A percentile compares a stretch with the other conserved stretches of the same genome.
These are phyloP conservation scores for Naganishia sp. DNA, from an alignment of 1,284 basidiomycete genomes.

Conservation along the genomic window DNA sequence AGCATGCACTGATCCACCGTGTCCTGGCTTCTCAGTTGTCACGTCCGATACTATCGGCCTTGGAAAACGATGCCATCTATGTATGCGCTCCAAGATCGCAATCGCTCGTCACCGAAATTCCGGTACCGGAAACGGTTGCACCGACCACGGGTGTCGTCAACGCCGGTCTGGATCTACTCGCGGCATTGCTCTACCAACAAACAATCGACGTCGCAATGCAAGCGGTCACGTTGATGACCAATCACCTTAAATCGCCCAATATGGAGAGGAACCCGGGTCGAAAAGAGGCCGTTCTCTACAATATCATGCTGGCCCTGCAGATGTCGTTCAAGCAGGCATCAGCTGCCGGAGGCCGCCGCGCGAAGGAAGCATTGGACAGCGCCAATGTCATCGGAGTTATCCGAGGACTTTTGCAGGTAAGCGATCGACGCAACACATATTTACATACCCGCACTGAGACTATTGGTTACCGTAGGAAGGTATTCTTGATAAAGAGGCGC, in stretches of 20 bases:
- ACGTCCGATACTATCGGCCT: slow-evolving; percentile 75
- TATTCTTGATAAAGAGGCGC: slow-evolving; percentile 75
- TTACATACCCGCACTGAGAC: slow-evolving; percentile 2
- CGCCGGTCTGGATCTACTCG: slow-evolving; percentile 82
- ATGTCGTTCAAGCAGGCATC: slow-evolving; percentile 70
- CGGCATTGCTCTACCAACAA: slow-evolving; percentile 75
- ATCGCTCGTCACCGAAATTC: slow-evolving; percentile 55
- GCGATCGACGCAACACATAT: slow-evolving; percentile 8
- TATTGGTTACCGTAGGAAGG: slow-evolving; percentile 59
- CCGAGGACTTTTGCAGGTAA: slow-evolving; percentile 68
- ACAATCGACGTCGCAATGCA: slow-evolving; percentile 68
- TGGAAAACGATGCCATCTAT: slow-evolving; percentile 81
- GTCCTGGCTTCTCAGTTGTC: not conserved
- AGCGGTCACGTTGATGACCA: slow-evolving; percentile 66
- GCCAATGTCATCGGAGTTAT: slow-evolving; percentile 68
- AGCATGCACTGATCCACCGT: not conserved
- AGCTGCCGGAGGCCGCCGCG: slow-evolving; percentile 57
- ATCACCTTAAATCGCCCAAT: slow-evolving; percentile 68
- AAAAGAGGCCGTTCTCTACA: slow-evolving; percentile 82
- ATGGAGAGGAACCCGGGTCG: slow-evolving; percentile 86
- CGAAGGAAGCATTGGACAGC: slow-evolving; percentile 69
- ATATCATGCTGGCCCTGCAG: slow-evolving; percentile 76
- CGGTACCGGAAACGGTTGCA: slow-evolving; percentile 68
- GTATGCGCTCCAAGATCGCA: slow-evolving; percentile 46
- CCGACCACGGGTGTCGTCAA: slow-evolving; percentile 83